phyloP scores from a whole-genome alignment of 2,329 filamentous ascomycete species.

The Byssochlamys sp. region DNA sequence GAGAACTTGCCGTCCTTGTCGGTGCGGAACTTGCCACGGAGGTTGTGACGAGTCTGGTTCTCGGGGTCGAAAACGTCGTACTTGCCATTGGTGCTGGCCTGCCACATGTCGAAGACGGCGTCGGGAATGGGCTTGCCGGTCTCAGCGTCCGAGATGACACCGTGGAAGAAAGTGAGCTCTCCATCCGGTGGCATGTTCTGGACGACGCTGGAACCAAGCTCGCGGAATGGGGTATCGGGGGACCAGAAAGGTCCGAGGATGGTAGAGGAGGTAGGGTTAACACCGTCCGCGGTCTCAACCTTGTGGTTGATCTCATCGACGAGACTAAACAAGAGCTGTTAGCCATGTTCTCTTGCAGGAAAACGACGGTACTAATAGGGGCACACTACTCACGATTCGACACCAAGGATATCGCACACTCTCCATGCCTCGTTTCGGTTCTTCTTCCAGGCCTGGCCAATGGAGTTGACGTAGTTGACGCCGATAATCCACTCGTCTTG shows the following conservation, averaged over 20 bases:
- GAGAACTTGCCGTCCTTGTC: constrained; percentile 60
- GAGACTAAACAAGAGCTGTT: constrained; percentile 29
- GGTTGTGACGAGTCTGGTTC: constrained; percentile 62
- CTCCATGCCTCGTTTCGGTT: constrained; percentile 66
- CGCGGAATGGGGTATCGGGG: constrained; percentile 62
- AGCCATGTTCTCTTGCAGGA: background rate
- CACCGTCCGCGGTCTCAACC: constrained; percentile 50
- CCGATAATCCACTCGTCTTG: constrained; percentile 68
- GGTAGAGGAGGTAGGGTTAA: constrained; percentile 61
- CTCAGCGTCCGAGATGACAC: constrained; percentile 54
- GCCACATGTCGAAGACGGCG: constrained; percentile 70
- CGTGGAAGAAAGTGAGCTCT: constrained; percentile 58
- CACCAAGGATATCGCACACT: constrained; percentile 62
- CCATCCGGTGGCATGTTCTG: constrained; percentile 50
- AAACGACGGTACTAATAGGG: too few relatives aligned
- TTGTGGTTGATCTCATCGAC: constrained; percentile 72
- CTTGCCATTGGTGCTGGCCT: constrained; percentile 64
- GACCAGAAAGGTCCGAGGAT: constrained; percentile 74
- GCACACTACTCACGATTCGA: constrained; percentile 46
- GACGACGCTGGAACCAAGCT: constrained; percentile 57
- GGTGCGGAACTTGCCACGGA: constrained; percentile 65
- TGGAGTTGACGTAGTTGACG: constrained; percentile 64
- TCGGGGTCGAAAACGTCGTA: constrained; percentile 69
- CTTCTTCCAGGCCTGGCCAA: constrained; percentile 58
- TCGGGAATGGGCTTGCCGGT: constrained; percentile 57